Evolutionary conservation across 2,329 filamentous ascomycete species (phyloP).

Genomic region (Coniochaeta pulveracea): DNA sequence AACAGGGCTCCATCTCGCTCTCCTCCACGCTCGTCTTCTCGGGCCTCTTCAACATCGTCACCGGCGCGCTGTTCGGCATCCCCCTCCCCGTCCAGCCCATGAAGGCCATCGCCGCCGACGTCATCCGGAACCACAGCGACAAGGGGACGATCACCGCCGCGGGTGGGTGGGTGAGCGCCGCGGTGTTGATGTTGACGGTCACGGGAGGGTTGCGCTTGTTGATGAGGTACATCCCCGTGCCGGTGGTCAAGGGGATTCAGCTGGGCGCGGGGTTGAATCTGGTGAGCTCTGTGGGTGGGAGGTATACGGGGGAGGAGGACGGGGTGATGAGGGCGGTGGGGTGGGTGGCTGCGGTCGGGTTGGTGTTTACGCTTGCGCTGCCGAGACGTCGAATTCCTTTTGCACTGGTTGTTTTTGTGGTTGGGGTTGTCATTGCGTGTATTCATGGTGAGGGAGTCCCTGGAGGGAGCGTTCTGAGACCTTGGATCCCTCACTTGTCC

Average conservation of each 20-base stretch:
- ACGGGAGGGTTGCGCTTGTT: slow-evolving; percentile 71
- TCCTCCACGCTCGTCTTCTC: slow-evolving; percentile 80
- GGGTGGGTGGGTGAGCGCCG: no score
- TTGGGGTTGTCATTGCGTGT: slow-evolving; percentile 62
- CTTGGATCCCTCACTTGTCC: no score
- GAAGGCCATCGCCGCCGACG: slow-evolving; percentile 32
- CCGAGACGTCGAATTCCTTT: background rate
- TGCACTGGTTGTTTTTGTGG: slow-evolving; percentile 49
- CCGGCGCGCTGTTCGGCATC: slow-evolving; percentile 74
- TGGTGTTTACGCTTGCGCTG: slow-evolving; percentile 29
- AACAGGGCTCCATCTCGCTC: slow-evolving; percentile 69
- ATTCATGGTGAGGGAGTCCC: no score
- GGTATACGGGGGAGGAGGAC: background rate
- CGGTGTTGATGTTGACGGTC: slow-evolving; percentile 62
- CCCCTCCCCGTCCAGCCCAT: slow-evolving; percentile 87
- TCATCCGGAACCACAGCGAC: no score
- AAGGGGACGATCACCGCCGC: no score
- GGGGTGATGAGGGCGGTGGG: slow-evolving; percentile 76
- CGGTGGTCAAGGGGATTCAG: slow-evolving; percentile 90
- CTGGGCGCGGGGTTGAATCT: slow-evolving; percentile 81
- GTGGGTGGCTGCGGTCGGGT: slow-evolving; percentile 62
- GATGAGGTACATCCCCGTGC: slow-evolving; percentile 64
- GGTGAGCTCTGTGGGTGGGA: slow-evolving; percentile 58
- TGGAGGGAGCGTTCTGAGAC: no score
- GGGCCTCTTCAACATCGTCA: slow-evolving; percentile 75